phyloP scores from a whole-genome alignment of 225 moss, liverwort and hornwort species.

The Thuidium tamariscinum region DNA sequence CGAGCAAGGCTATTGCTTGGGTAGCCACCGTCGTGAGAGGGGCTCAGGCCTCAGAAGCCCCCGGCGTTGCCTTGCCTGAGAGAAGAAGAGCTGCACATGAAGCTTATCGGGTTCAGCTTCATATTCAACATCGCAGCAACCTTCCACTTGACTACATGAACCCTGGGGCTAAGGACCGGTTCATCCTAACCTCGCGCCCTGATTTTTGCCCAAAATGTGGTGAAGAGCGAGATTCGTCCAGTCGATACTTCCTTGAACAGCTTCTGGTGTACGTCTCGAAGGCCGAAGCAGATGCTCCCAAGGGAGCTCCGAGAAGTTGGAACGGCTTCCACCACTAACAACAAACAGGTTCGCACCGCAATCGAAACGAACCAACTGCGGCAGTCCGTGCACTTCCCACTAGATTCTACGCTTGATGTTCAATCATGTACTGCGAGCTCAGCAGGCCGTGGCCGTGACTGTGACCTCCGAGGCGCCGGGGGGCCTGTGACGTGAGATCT shows the following conservation, averaged over 20 bases:
- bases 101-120: conserved; percentile 3
- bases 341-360: neutral
- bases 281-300: neutral
- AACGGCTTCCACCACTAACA: neutral
- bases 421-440: conserved; percentile 19
- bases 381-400: neutral
- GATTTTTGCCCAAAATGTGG: neutral
- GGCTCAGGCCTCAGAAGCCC: neutral
- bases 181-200: conserved; percentile 1
- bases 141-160: neutral
- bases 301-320: neutral
- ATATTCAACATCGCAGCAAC: neutral
- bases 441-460: conserved; percentile 3
- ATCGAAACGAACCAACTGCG: neutral
- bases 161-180: neutral
- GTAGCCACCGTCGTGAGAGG: neutral
- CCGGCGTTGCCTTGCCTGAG: neutral
- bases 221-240: neutral
- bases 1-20: neutral
- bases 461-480: neutral
- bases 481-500: conserved; percentile 6
- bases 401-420: conserved; percentile 28
- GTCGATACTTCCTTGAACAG: neutral
- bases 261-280: neutral
- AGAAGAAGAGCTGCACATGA: neutral